Percentiles rank a stretch among this genome's conserved stretches.
Conservation (phyloP, 2,329 filamentous ascomycete genomes). For the Zymoseptoria crescenta region DNA sequence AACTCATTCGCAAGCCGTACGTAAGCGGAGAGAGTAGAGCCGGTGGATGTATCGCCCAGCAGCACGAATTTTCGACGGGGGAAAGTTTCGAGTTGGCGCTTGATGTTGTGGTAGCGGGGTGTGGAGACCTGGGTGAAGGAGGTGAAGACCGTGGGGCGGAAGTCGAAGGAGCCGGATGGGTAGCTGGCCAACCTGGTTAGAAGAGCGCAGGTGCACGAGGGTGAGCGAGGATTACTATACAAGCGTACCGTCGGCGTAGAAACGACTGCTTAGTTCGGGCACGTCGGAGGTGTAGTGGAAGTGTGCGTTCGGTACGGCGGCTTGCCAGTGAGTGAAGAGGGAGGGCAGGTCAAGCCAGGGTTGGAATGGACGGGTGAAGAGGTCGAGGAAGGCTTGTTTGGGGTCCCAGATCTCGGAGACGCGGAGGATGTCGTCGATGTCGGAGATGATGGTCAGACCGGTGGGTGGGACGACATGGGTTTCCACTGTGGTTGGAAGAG, state of each 20-base stretch:
- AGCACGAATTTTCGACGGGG: conserved; percentile 20
- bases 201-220: neutral
- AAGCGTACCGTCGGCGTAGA: conserved; percentile 10
- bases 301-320: conserved; percentile 10
- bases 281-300: conserved; percentile 23
- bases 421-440: conserved; percentile 23
- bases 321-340: conserved; percentile 7
- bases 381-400: conserved; percentile 14
- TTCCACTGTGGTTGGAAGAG: neutral
- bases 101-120: conserved; percentile 10
- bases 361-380: conserved; percentile 11
- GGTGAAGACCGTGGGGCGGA: conserved; percentile 15
- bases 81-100: conserved; percentile 16
- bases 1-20: conserved; percentile 9
- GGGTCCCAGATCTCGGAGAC: conserved; percentile 20
- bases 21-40: conserved; percentile 13
- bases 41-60: conserved; percentile 20
- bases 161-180: conserved; percentile 20
- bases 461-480: conserved; percentile 6
- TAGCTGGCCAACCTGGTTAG: conserved; percentile 4
- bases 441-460: conserved; percentile 20
- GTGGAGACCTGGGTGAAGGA: conserved; percentile 5
- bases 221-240: neutral
- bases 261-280: conserved; percentile 10
- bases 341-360: conserved; percentile 19